Percentiles rank a stretch among this genome's conserved stretches.
Evolutionary conservation across 495 filamentous ascomycete genomes (phyloP).

Genomic region (Coniosporium apollinis): DNA sequence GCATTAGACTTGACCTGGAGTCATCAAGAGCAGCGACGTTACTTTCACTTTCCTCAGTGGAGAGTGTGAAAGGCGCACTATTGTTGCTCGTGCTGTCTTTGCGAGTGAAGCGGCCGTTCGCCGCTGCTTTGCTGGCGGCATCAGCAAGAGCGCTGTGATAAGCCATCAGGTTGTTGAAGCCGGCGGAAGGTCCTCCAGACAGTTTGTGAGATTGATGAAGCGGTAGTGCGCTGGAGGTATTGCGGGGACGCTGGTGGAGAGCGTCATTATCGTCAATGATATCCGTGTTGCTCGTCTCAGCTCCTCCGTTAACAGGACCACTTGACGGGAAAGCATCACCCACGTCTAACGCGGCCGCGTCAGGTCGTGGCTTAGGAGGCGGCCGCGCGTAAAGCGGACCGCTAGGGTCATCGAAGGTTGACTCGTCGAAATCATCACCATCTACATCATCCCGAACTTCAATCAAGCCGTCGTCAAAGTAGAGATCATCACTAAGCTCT

Average conservation of each 20-base stretch:
- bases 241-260: too few species aligned
- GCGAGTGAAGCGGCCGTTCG: constrained; percentile 49
- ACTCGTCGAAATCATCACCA: constrained; percentile 18
- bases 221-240: too few species aligned
- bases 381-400: constrained; percentile 11
- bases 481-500: constrained; percentile 14
- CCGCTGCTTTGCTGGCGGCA: constrained; percentile 57
- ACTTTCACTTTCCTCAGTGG: constrained; percentile 11
- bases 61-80: not conserved
- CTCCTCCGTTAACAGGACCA: too few species aligned
- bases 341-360: too few species aligned
- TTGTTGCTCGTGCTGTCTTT: constrained; percentile 24
- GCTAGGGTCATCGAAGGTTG: constrained; percentile 18
- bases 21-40: constrained; percentile 11
- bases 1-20: constrained; percentile 22
- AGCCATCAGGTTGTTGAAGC: constrained; percentile 25
- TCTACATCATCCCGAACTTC: constrained; percentile 10
- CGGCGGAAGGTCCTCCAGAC: too few species aligned
- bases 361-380: too few species aligned
- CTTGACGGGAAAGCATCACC: too few species aligned
- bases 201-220: too few species aligned
- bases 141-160: constrained; percentile 70
- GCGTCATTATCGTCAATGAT: not conserved
- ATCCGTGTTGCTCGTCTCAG: too few species aligned
- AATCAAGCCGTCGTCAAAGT: constrained; percentile 24